Base-by-base conservation (phyloP, 2,329 filamentous ascomycete genomes). In the Elsinoe fawcettii region DNA sequence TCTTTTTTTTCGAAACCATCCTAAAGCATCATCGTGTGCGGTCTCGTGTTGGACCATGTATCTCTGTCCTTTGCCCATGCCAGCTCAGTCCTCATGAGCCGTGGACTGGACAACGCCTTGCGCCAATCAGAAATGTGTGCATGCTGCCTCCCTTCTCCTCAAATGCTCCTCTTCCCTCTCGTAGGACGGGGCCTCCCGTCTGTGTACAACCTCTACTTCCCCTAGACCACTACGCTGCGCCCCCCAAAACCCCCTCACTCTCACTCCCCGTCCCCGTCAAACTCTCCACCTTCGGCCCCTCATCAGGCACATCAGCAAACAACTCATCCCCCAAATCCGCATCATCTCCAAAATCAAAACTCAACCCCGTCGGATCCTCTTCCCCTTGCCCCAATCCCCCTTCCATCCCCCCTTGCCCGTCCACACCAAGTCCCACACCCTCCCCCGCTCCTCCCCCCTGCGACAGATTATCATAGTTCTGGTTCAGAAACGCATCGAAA, bases 401-500 rank as follows among this genome's bases (percentile, higher is more conserved):
- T 5, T 43, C 36, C 12, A 27, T 39, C n/a, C 16, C 49, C 5
- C 23, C 39, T 18, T 57, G 44, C 20, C 46, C 49, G 20, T 46
- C n/a, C 18, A 25, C 14, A 4, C 41, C 41, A 8, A 46, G 16
- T 20, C 34, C 49, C n/a, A 18, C 49, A 22, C 56, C 56, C 22
- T 22, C 47, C 16, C 22, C 23, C 27, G 9, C 5, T 30, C 9
- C 27, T 30, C 27, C 27, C 27, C 27, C 27, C 5, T 5, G 34
- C 11, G 34, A 12, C 5, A 37, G 34, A 7, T 3, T 3, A 37
- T 39, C 54, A 23, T 77, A 72, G 57, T 71, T 77, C 61, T 80
- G 77, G 9, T 46, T 46, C 59, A 83, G 77, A 60, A 83, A 80
- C n/a, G 74, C 72, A 61, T 82, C 79, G 2, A 83, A 73, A 60